Percentiles rank a stretch among this genome's conserved stretches.
Conservation (phyloP, 2,329 filamentous ascomycete genomes). For the Emmonsia crescens region DNA sequence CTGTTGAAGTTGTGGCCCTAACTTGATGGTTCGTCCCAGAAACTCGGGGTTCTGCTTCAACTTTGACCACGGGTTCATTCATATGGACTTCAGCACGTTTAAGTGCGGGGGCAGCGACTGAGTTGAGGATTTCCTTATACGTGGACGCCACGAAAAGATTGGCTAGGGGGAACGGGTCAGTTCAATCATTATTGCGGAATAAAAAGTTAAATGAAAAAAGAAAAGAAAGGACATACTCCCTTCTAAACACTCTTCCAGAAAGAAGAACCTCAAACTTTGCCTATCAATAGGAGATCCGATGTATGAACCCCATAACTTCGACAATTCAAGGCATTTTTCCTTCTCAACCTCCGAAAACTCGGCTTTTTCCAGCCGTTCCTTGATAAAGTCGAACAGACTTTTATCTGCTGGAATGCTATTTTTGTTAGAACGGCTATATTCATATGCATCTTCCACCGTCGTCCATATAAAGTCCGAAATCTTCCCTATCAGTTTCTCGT, state of each 20-base stretch:
- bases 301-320: constrained; percentile 54
- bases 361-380: constrained; percentile 36
- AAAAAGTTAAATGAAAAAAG: not conserved
- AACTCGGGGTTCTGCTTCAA: constrained; percentile 23
- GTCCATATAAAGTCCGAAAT: constrained; percentile 43
- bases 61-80: constrained; percentile 32
- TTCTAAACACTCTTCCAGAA: constrained; percentile 55
- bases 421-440: constrained; percentile 44
- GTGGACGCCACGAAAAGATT: constrained; percentile 54
- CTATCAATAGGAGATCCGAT: constrained; percentile 49
- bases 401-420: constrained; percentile 40
- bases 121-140: constrained; percentile 46
- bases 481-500: constrained; percentile 22
- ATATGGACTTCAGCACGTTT: constrained; percentile 41
- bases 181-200: not conserved
- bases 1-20: constrained; percentile 30
- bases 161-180: constrained; percentile 27
- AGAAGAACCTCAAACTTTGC: constrained; percentile 55
- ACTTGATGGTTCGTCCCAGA: constrained; percentile 29
- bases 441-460: constrained; percentile 49
- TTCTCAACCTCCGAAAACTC: constrained; percentile 33
- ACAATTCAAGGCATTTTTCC: constrained; percentile 41
- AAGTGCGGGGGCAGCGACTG: constrained; percentile 40
- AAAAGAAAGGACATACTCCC: constrained; percentile 36
- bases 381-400: constrained; percentile 50